phyloP scores from a whole-genome alignment of 73 alveolate genomes.

The Symbiodinium pilosum region DNA sequence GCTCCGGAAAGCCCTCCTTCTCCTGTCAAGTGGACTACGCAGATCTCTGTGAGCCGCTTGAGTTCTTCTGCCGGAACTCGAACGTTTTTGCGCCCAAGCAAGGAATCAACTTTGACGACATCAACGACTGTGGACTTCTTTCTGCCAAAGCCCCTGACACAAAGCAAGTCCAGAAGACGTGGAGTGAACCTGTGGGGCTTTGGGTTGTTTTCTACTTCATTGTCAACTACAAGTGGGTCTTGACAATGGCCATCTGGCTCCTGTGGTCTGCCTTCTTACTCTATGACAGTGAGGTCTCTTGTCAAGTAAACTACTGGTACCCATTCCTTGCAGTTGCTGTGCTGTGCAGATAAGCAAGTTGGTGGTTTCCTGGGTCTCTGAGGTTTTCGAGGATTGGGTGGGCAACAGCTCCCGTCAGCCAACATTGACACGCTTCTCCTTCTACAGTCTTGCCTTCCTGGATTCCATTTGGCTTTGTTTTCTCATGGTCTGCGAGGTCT shows the following conservation, averaged over 20 bases:
- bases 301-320: too few species aligned
- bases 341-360: too few species aligned
- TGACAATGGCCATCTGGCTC: conserved; percentile 77
- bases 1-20: conserved; percentile 55
- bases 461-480: conserved; percentile 82
- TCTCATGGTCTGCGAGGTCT: conserved; percentile 76
- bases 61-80: conserved; percentile 81
- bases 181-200: conserved; percentile 82
- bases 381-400: conserved; percentile 88
- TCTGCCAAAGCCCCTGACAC: conserved; percentile 26
- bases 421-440: conserved; percentile 60
- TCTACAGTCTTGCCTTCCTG: conserved; percentile 66
- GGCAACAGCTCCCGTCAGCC: conserved; percentile 90
- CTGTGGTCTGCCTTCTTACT: conserved; percentile 67
- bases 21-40: conserved; percentile 53
- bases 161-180: conserved; percentile 59
- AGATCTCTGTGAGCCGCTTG: conserved; percentile 66
- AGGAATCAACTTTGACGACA: conserved; percentile 84
- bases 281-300: conserved; percentile 79
- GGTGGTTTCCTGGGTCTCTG: too few species aligned
- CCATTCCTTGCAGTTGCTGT: too few species aligned
- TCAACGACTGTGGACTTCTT: conserved; percentile 82
- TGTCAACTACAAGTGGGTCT: conserved; percentile 87
- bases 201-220: conserved; percentile 73
- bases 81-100: conserved; percentile 83